A percentile compares a stretch with the other conserved stretches of the same genome.
These are phyloP conservation scores for Erodium moschatum DNA, from an alignment of 441 rosid species.

Conservation along the genomic window DNA sequence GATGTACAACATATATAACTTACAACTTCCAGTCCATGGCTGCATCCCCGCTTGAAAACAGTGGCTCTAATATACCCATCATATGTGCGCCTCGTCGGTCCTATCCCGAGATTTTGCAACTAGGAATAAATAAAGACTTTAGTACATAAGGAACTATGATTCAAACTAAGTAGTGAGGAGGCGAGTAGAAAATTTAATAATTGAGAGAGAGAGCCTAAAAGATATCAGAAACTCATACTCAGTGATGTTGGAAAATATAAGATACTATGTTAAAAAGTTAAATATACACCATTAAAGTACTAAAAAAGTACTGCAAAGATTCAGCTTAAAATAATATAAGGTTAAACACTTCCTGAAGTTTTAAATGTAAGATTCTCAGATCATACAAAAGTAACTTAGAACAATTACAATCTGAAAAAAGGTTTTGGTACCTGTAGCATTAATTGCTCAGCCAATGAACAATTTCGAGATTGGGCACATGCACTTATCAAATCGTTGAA, in stretches of 20 bases:
- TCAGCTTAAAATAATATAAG: background rate
- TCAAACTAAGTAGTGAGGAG: constrained; percentile 13
- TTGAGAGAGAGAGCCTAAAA: background rate
- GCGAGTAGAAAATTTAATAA: constrained; percentile 5
- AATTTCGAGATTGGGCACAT: constrained; percentile 50
- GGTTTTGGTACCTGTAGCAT: constrained; percentile 55
- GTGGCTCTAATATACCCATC: constrained; percentile 62
- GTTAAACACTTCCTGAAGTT: constrained; percentile 6
- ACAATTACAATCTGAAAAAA: constrained; percentile 6
- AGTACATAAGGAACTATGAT: constrained; percentile 16
- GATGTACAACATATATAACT: constrained; percentile 21
- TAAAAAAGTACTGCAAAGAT: constrained; percentile 10
- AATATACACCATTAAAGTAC: background rate
- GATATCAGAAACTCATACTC: background rate
- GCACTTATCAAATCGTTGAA: constrained; percentile 51
- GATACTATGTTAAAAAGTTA: background rate
- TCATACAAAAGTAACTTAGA: constrained; percentile 5
- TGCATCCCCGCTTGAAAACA: constrained; percentile 37
- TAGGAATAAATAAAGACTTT: constrained; percentile 22
- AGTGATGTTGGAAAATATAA: constrained; percentile 1
- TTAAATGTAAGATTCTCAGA: background rate
- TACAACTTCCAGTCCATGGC: constrained; percentile 56
- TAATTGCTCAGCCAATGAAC: constrained; percentile 57
- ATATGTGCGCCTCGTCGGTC: constrained; percentile 51
- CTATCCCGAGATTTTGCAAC: constrained; percentile 74